Evolutionary conservation across 345 rosid genomes (phyloP).

Genomic region (Pistacia atlantica): DNA sequence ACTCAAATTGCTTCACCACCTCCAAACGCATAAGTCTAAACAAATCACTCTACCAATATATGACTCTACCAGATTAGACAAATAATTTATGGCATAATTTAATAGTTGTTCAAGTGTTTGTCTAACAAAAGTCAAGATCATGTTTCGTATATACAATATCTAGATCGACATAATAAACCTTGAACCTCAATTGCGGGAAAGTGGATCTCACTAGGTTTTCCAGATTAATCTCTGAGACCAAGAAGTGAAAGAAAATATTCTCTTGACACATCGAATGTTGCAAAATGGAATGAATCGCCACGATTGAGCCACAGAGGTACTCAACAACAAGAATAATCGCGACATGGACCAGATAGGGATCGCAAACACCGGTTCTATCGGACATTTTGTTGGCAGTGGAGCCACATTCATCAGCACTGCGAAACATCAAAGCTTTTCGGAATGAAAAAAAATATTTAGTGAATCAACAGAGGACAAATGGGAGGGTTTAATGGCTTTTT

Average conservation of each 20-base stretch:
- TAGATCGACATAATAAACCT: slow-evolving; percentile 83
- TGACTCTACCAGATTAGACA: slow-evolving; percentile 83
- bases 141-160: slow-evolving; percentile 52
- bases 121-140: slow-evolving; percentile 85
- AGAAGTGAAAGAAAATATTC: slow-evolving; percentile 84
- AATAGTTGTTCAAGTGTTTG: slow-evolving; percentile 94
- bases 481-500: slow-evolving; percentile 84
- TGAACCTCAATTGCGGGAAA: slow-evolving; percentile 83
- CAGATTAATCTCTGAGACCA: slow-evolving; percentile 69
- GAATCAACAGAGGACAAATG: slow-evolving; percentile 36
- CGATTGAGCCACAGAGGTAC: slow-evolving; percentile 93
- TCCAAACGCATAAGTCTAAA: slow-evolving; percentile 43
- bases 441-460: slow-evolving; percentile 52
- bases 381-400: slow-evolving; percentile 13
- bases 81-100: slow-evolving; percentile 88
- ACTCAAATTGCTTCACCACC: too few species aligned
- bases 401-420: slow-evolving; percentile 56
- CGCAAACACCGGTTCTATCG: slow-evolving; percentile 49
- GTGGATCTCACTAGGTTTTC: slow-evolving; percentile 77
- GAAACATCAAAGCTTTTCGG: slow-evolving; percentile 56
- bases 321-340: slow-evolving; percentile 91
- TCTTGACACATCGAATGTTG: slow-evolving; percentile 80
- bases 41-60: slow-evolving; percentile 86
- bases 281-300: slow-evolving; percentile 84
- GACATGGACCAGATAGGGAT: slow-evolving; percentile 79